Base-by-base conservation (phyloP, 2,329 filamentous ascomycete species). In the Anisogramma anomala region DNA sequence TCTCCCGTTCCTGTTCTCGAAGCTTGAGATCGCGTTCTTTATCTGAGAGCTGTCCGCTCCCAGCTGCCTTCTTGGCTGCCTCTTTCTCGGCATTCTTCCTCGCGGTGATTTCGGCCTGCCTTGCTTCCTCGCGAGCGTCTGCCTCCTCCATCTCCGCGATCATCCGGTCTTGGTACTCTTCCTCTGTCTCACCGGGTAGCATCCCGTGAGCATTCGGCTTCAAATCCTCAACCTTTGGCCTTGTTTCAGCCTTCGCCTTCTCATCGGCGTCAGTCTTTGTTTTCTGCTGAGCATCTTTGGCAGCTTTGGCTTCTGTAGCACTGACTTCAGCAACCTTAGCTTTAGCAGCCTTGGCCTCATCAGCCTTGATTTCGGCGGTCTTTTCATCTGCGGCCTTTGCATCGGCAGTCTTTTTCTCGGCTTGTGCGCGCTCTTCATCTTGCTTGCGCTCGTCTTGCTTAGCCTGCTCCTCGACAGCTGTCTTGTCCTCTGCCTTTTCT, bases 1-100 rank as follows among this genome's bases (percentile, higher is more conserved):
- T 81, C 62, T 82, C 82, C 15, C 72, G 71, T 57, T 85, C 82
- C 47, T 79, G 73, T 59, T 87, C 82, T 15, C 73, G 75, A 45
- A 87, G 73, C 61, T 79, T 82, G 43, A 69, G 70, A 56, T 79
- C 74, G 39, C 67, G 69, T n/a, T 75, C 71, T 3, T 69, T 74
- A 27, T 71, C 68, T 25, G 66, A 69, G 39, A 58, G 58, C 49
- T 66, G 62, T 32, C 65, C 63, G 6, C 62, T 66, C 3, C 69
- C 67, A 3, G 53, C 53, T 33, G 54, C 55, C 50, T 62, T 62
- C 55, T 61, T 62, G n/a, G 55, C 57, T 9, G 62, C 63, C 43
- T 67, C 65, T 45, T 74, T 64, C 51, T 74, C 72, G 2, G 57
- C 58, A 18, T 58, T 56, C 47, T 61, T 62, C 41, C 60, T 63